Evolutionary conservation across 2,329 filamentous ascomycete genomes (phyloP).

Genomic region (Alternaria rosae): DNA sequence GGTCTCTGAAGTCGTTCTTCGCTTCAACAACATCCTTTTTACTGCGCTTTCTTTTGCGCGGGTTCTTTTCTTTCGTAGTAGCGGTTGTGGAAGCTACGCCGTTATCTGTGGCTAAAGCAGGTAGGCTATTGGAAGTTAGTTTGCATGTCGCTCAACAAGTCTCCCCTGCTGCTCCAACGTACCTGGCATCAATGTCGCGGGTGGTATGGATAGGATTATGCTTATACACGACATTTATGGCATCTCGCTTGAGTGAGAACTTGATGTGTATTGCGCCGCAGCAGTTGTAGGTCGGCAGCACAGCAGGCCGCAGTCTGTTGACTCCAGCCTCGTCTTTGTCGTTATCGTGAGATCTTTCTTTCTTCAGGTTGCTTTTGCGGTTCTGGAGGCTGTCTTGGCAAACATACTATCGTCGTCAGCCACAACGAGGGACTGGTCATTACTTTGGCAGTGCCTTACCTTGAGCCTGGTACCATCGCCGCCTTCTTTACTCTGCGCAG

Average conservation of each 20-base stretch:
- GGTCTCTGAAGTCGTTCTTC: slow-evolving; percentile 17
- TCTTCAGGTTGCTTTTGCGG: slow-evolving; percentile 35
- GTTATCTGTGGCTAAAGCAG: slow-evolving; percentile 9
- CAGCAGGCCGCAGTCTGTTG: slow-evolving; percentile 1
- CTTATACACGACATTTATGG: slow-evolving; percentile 47
- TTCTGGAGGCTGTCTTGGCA: slow-evolving; percentile 47
- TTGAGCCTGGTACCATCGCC: slow-evolving; percentile 42
- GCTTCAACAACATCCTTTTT: slow-evolving; percentile 25
- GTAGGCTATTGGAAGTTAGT: slow-evolving; percentile 7
- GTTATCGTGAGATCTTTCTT: slow-evolving; percentile 22
- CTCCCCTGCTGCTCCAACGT: slow-evolving; percentile 10
- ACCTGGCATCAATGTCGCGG: slow-evolving; percentile 22
- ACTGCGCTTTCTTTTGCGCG: slow-evolving; percentile 27
- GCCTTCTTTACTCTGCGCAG: slow-evolving; percentile 37
- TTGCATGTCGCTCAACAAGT: background rate
- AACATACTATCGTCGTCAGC: slow-evolving; percentile 27
- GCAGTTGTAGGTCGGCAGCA: slow-evolving; percentile 40
- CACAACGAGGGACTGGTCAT: background rate
- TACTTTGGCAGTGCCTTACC: background rate
- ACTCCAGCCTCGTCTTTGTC: slow-evolving; percentile 11
- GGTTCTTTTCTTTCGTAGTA: slow-evolving; percentile 15
- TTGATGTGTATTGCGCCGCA: slow-evolving; percentile 45
- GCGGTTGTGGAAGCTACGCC: slow-evolving; percentile 2
- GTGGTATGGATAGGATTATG: slow-evolving; percentile 44
- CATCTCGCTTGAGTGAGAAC: slow-evolving; percentile 45